Evolutionary conservation across 345 rosid genomes (phyloP), one percentile per base, ranked within the genome.

Genomic region (Turritis glabra): DNA sequence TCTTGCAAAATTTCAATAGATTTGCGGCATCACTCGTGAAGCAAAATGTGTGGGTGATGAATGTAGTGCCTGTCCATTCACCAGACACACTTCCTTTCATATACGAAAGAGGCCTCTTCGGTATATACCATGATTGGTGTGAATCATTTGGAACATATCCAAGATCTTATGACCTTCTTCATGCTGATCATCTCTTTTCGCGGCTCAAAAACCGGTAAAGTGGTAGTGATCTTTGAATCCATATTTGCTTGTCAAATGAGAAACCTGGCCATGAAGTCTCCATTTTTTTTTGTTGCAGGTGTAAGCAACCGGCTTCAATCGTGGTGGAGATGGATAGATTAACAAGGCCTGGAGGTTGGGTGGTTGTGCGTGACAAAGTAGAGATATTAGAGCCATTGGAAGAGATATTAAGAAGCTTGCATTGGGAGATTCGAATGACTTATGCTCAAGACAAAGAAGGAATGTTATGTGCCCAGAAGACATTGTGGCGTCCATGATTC

Each of bases 71-170:
- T 0, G 85, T 94, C 72, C 93, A 91, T 67, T 90, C 96, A 18
- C 95, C 95, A n/a, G 90, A 94, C 62, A 90, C 98, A 7, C 96
- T 91, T 70, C 97, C 98, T 1, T 79, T 88, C 72, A 88, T 94
- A 62, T 91, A 73, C 41, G 96, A 91, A 60, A 91, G 97, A 2
- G 97, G 97, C 3, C 92, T 90, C 11, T 1, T 85, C 0, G 98
- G 98, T 10, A 69, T 87, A 60, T 94, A 94, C 86, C 98, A 94
- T 60, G 96, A 94, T 74, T 94, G 98, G 98, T 94, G 98, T 5
- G 96, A 94, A 79, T 52, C 97, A 7, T 94, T 91, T 3, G 86
- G 97, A 77, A 86, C 96, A 43, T 90, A 91, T 64, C 96, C 98
- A n/a, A 87, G 97, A 82, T 88, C 97, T 37, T 94, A 91, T 64